Evolutionary conservation across 148 eudicot genomes (phyloP), one percentile per base, ranked within the genome.

Genomic region (Persicaria tinctoria): DNA sequence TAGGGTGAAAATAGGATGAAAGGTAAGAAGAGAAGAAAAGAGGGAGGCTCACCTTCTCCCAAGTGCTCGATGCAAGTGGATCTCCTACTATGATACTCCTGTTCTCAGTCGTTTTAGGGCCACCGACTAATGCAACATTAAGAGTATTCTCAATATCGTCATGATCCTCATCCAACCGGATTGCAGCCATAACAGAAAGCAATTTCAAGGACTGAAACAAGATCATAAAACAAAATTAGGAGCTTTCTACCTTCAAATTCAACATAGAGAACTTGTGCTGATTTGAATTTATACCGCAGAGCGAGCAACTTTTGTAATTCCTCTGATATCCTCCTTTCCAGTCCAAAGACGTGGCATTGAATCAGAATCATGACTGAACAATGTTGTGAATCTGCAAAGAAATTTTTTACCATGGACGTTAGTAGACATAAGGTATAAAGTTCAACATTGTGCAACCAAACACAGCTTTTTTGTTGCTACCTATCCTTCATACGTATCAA

Each of bases 31-130:
- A 32, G 3, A 32, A 51, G 16, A 45, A 74, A 14, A 20, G 10
- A 41, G 41, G 46, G 41, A n/a, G 71, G 59, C 45, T 72, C 68
- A 96, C 99, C 97, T 90, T 89, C 77, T 92, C 94, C 99, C 99
- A 96, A 73, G 87, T 84, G 90, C 97, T 96, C 59, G 98, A 87
- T 76, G 99, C 99, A 70, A 96, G 82, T 50, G 93, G 90, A 59
- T 96, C 98, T 57, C 83, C 79, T 54, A 82, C 38, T 41, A 80
- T 62, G 69, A 74, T 81, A 76, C 86, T 78, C 76, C 82, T 86
- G 73, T 79, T 85, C 48, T 71, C 55, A 23, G 38, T 18, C 6
- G 74, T 71, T 71, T 71, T 71, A 17, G 74, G 9, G 44, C 74
- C 74, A 71, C 47, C 76, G 32, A 78, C 80, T 79, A 86, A 62